A percentile compares a stretch with the other conserved stretches of the same genome.
Conservation (phyloP, 1,139 yeast species). For the Protomyces inouyei region DNA sequence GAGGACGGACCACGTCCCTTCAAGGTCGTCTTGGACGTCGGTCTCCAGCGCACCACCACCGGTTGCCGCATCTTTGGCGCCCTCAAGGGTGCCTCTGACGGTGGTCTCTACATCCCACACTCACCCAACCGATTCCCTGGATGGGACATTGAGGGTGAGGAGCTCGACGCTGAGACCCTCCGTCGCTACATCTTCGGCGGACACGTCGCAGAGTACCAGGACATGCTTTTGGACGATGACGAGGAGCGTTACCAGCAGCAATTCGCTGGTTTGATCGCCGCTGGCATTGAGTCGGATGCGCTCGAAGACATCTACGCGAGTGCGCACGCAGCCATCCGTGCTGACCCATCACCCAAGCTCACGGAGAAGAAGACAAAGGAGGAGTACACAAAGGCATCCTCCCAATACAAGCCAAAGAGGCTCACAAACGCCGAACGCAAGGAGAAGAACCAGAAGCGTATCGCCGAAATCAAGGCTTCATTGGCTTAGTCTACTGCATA, state of each 20-base stretch:
- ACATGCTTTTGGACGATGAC: conserved; percentile 99
- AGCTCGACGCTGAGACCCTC: conserved; percentile 93
- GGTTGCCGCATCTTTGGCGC: conserved; percentile 99
- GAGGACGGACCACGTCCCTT: conserved; percentile 99
- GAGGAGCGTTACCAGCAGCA: conserved; percentile 97
- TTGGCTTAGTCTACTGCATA: not conserved
- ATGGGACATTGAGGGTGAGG: conserved; percentile 98
- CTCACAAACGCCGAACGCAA: conserved; percentile 88
- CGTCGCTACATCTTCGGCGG: conserved; percentile 99
- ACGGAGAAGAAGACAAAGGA: conserved; percentile 94
- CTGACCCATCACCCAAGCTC: conserved; percentile 77
- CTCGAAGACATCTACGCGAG: conserved; percentile 90
- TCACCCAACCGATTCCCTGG: conserved; percentile 99
- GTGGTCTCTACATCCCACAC: conserved; percentile 99
- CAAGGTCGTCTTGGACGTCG: conserved; percentile 99
- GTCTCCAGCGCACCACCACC: conserved; percentile 99
- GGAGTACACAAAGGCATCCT: conserved; percentile 95
- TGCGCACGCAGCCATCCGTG: conserved; percentile 90
- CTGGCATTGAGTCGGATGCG: conserved; percentile 95
- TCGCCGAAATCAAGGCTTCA: conserved; percentile 17
- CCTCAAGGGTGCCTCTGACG: conserved; percentile 99
- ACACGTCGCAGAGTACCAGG: conserved; percentile 99
- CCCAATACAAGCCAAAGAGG: conserved; percentile 84
- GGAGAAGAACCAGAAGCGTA: conserved; percentile 49
- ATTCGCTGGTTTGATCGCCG: conserved; percentile 95